These are phyloP conservation scores for Salix exigua DNA, from an alignment of 345 rosid genomes.

Conservation along the genomic window DNA sequence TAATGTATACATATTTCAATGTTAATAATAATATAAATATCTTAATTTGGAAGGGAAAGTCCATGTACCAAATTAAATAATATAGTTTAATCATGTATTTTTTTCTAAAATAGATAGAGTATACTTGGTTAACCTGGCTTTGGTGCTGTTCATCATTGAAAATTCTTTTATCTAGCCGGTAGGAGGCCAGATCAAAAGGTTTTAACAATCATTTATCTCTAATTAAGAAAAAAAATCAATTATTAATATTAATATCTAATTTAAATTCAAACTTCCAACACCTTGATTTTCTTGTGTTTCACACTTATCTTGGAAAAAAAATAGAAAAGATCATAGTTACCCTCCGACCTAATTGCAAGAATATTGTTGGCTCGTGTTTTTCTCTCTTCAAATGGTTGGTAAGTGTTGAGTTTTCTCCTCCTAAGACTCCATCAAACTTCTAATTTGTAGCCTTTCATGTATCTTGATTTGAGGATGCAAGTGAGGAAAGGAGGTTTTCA, in stretches of 20 bases:
- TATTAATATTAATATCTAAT: background rate
- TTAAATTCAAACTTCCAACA: constrained; percentile 17
- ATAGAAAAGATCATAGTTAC: constrained; percentile 24
- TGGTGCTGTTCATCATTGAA: background rate
- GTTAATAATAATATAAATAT: too few species aligned
- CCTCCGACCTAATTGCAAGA: constrained; percentile 36
- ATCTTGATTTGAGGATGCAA: constrained; percentile 19
- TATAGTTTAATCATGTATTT: background rate
- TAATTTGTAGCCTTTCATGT: background rate
- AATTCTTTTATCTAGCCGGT: background rate
- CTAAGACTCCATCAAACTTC: constrained; percentile 28
- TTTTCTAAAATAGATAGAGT: background rate
- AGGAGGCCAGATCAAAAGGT: background rate
- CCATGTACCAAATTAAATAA: background rate
- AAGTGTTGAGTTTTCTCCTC: constrained; percentile 17
- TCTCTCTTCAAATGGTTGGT: constrained; percentile 6
- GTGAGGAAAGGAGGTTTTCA: background rate
- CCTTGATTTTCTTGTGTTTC: background rate
- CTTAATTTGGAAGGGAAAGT: background rate
- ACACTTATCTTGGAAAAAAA: constrained; percentile 40
- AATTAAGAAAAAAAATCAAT: background rate
- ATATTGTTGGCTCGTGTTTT: constrained; percentile 19
- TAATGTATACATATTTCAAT: too few species aligned
- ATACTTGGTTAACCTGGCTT: background rate
- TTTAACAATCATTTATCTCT: background rate